phyloP scores from a whole-genome alignment of 1,284 basidiomycete genomes.

The Tetrapyrgos nigripes region DNA sequence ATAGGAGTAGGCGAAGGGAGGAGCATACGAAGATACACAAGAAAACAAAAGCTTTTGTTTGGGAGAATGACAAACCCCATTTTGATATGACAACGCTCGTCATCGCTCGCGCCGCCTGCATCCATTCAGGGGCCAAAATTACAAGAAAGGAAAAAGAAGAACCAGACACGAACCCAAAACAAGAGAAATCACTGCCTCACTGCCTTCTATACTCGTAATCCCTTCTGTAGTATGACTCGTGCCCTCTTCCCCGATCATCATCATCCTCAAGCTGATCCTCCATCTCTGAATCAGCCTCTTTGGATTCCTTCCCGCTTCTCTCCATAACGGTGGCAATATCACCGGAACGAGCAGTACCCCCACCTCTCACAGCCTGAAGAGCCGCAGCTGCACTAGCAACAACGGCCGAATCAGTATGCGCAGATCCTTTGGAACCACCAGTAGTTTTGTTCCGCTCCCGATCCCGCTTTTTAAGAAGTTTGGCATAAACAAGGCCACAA shows the following conservation, averaged over 20 bases:
- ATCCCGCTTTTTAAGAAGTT: slow-evolving; percentile 59
- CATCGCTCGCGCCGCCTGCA: too few species aligned
- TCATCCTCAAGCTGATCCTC: not conserved
- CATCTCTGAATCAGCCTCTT: not conserved
- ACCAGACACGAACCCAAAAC: not conserved
- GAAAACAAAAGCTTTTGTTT: not conserved
- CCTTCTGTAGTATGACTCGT: not conserved
- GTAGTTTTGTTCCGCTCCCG: slow-evolving; percentile 26
- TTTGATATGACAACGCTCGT: too few species aligned
- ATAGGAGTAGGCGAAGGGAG: not conserved
- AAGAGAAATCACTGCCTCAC: not conserved
- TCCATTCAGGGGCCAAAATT: not conserved
- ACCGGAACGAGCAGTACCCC: not conserved
- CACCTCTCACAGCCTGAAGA: not conserved
- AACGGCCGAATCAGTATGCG: not conserved
- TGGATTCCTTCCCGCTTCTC: not conserved
- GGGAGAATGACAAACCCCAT: not conserved
- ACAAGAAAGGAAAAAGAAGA: too few species aligned
- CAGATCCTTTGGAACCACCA: not conserved
- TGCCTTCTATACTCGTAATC: not conserved
- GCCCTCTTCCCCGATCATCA: not conserved
- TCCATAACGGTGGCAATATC: not conserved
- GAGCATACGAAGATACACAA: not conserved
- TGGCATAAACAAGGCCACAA: slow-evolving; percentile 81
- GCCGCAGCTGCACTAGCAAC: not conserved